Evolutionary conservation across 345 rosid genomes (phyloP).

Genomic region (Cardamine resedifolia): DNA sequence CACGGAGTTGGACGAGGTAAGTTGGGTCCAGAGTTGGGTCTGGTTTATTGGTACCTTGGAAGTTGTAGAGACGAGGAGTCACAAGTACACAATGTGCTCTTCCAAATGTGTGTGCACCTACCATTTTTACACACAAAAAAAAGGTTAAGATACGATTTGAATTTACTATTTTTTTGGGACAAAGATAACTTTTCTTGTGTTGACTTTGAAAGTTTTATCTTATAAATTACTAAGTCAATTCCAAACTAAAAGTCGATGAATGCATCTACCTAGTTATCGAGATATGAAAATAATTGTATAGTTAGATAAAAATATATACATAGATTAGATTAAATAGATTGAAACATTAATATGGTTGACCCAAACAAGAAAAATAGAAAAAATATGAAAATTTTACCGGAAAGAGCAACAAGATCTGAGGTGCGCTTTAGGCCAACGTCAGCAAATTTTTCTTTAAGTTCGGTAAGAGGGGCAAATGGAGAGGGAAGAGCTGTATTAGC

Average conservation of each 20-base stretch:
- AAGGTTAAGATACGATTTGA: not conserved
- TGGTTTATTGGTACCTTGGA: conserved; percentile 40
- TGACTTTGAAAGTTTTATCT: not conserved
- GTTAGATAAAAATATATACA: not conserved
- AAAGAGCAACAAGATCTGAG: conserved; percentile 42
- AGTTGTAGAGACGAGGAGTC: conserved; percentile 45
- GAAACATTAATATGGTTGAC: not conserved
- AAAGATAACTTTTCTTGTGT: not conserved
- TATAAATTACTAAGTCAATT: not conserved
- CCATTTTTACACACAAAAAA: not conserved
- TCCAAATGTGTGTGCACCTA: conserved; percentile 77
- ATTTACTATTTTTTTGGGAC: not conserved
- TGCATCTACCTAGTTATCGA: not conserved
- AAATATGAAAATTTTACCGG: conserved; percentile 29
- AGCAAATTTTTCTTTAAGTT: conserved; percentile 24
- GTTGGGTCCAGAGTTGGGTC: conserved; percentile 54
- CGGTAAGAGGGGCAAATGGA: conserved; percentile 21
- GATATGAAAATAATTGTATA: not conserved
- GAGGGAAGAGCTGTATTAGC: conserved; percentile 39
- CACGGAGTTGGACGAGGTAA: conserved; percentile 34
- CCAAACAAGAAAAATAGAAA: not conserved
- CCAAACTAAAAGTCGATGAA: not conserved
- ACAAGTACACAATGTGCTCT: conserved; percentile 50
- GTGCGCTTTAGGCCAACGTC: conserved; percentile 33
- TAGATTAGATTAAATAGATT: not conserved